Base-by-base conservation (phyloP, 2,329 filamentous ascomycete species). In the Monosporascus ibericus region DNA sequence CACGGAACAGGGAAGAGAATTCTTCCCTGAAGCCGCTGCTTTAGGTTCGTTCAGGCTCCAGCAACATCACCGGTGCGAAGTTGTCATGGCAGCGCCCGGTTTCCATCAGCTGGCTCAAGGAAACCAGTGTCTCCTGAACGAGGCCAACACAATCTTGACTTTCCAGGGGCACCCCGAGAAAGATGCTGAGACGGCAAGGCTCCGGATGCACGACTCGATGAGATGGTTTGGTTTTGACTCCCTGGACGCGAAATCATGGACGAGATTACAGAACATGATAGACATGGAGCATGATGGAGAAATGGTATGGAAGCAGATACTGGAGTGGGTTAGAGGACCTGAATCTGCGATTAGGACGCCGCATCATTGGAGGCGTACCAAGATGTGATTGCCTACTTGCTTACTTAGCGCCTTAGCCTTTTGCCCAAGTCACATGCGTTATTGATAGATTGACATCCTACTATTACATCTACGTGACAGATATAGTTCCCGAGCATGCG, bases 131-230 rank as follows among this genome's bases (percentile, higher is more conserved):
- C 70, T 75, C 44, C 49, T 74, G 7, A 72, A 68, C 48, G 61
- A 68, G 49, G 63, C 60, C 50, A 70, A 71, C 50, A 68, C 65
- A 4, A 67, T 75, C 47, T 59, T 75, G 39, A 73, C 72, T 0
- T 72, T 76, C 44, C 74, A 77, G 55, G 72, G 72, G 1, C 74
- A 76, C 52, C 74, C 73, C 0, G 73, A 75, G 57, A 70, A 76
- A 58, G 69, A 73, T 50, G 63, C 63, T 6, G 63, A 63, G 37
- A 67, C 72, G 18, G 72, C 72, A 4, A 70, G 66, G 51, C 61
- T 68, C 47, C 58, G 73, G 53, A 58, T 75, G 47, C 56, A 67
- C 52, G 67, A 73, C 50, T 57, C 69, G 1, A 54, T 60, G 36
- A 58, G 65, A 5, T 74, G 72, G 70, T 72, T 67, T 55, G 67